These are phyloP conservation scores for Thielaviopsis ethacetica DNA, from an alignment of 2,329 filamentous ascomycete genomes.

Conservation along the genomic window DNA sequence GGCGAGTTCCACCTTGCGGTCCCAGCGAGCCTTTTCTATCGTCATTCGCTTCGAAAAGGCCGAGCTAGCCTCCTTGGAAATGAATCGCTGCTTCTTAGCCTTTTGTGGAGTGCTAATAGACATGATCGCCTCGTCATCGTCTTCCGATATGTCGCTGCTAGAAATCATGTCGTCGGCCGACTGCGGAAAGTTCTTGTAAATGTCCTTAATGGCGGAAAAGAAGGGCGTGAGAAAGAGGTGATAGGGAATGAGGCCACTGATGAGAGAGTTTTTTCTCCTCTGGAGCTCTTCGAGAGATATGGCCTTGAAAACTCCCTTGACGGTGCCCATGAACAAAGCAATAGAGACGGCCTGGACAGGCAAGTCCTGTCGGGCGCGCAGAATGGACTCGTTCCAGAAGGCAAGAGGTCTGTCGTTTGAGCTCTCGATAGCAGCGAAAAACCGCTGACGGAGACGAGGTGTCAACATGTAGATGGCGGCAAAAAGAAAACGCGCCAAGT, in stretches of 20 bases:
- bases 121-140: neutral
- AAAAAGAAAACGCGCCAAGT: neutral
- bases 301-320: neutral
- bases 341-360: constrained; percentile 3
- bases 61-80: constrained; percentile 32
- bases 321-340: neutral
- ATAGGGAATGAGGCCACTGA: neutral
- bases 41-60: constrained; percentile 40
- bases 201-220: constrained; percentile 1
- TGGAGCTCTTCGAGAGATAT: neutral
- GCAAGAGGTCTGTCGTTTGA: neutral
- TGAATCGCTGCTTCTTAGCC: constrained; percentile 18
- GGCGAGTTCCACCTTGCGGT: constrained; percentile 31
- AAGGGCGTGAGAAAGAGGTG: neutral
- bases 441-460: neutral
- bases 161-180: constrained; percentile 6
- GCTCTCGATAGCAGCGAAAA: neutral
- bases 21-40: constrained; percentile 33
- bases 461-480: constrained; percentile 5
- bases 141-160: neutral
- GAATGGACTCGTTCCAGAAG: constrained; percentile 5
- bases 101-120: constrained; percentile 7
- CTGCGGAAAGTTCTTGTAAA: constrained; percentile 2
- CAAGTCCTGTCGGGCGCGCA: neutral
- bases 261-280: neutral